phyloP scores from a whole-genome alignment of 345 rosid genomes.

The Citrus inodora region DNA sequence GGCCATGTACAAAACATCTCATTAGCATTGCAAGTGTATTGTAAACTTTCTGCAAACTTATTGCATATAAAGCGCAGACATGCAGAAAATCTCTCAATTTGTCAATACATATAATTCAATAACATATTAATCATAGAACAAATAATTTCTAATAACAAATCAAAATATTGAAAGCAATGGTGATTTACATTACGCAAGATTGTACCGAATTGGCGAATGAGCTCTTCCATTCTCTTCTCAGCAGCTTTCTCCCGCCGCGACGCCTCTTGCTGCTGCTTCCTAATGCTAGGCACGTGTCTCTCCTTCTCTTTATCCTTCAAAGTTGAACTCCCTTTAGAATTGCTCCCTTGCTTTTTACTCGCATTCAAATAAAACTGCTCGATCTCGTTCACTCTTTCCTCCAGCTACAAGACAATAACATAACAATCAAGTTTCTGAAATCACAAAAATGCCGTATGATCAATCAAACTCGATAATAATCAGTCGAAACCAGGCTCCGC shows the following conservation, averaged over 20 bases:
- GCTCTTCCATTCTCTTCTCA: conserved; percentile 91
- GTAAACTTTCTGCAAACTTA: neutral
- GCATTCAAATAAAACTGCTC: conserved; percentile 54
- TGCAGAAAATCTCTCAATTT: neutral
- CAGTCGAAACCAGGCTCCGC: neutral
- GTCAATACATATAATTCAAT: neutral
- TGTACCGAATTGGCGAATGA: conserved; percentile 74
- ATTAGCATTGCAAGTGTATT: neutral
- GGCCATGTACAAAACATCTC: neutral
- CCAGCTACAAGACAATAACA: conserved; percentile 43
- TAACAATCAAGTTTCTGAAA: neutral
- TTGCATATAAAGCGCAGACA: neutral
- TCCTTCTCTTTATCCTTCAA: conserved; percentile 56
- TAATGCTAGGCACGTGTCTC: conserved; percentile 48
- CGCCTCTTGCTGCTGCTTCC: conserved; percentile 74
- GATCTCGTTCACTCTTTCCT: conserved; percentile 61
- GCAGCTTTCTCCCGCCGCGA: conserved; percentile 68
- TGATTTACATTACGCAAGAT: conserved; percentile 55
- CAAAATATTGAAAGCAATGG: neutral
- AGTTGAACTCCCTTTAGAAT: conserved; percentile 43
- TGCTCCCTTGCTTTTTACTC: conserved; percentile 34
- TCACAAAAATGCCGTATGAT: neutral
- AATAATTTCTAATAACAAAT: too few species aligned
- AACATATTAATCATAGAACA: neutral
- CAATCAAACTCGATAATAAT: neutral